Evolutionary conservation across 495 filamentous ascomycete genomes (phyloP).

Genomic region (Clavariopsis aquatica): DNA sequence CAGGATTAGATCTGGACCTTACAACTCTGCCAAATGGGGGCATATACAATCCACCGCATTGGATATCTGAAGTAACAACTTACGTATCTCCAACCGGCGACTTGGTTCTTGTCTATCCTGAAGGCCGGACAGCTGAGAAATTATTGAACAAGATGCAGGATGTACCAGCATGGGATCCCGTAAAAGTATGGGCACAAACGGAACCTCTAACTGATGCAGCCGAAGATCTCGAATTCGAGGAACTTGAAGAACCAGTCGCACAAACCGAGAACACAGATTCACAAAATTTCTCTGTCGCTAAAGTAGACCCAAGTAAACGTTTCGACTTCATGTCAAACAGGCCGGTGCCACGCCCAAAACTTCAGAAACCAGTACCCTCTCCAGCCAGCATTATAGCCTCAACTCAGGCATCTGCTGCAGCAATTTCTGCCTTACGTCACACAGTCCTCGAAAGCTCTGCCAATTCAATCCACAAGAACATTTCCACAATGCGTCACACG

Average conservation of each 20-base stretch:
- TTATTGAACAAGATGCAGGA: slow-evolving; percentile 14
- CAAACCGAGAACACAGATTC: not conserved
- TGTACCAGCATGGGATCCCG: not conserved
- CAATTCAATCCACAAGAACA: not conserved
- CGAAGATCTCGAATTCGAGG: not conserved
- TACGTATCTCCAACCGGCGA: not conserved
- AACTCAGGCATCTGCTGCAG: not conserved
- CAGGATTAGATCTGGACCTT: slow-evolving; percentile 41
- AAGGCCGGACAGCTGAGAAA: not conserved
- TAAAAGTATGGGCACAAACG: not conserved
- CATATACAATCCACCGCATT: slow-evolving; percentile 7
- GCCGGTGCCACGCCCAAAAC: slow-evolving; percentile 12
- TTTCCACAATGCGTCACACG: slow-evolving; percentile 5
- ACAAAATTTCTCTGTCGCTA: slow-evolving; percentile 1
- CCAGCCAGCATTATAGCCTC: not conserved
- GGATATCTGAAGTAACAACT: slow-evolving; percentile 24
- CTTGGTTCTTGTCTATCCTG: not conserved
- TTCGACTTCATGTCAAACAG: slow-evolving; percentile 35
- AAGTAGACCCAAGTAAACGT: slow-evolving; percentile 7
- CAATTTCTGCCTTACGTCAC: not conserved
- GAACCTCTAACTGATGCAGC: slow-evolving; percentile 2
- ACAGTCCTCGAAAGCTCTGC: not conserved
- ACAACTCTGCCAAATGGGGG: slow-evolving; percentile 30
- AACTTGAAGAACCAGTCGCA: not conserved
- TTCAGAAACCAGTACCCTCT: not conserved